Evolutionary conservation across 192 early-diverging fungal species (phyloP).

Genomic region (Coemansia sp.): DNA sequence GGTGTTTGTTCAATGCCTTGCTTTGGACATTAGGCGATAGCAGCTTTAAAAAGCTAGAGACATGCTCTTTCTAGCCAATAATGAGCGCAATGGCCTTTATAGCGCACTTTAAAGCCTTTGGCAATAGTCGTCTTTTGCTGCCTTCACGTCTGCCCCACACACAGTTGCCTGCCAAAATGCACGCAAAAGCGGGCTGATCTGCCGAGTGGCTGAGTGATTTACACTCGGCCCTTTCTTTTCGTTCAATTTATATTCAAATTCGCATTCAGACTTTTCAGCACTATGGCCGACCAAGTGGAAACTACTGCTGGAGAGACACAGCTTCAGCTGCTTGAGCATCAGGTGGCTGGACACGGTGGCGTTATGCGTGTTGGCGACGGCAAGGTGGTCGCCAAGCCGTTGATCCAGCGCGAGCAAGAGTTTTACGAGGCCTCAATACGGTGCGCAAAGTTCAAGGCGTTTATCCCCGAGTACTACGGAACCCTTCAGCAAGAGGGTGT

Average conservation of each 20-base stretch:
- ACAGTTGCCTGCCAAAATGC: not conserved
- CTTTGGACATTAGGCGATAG: not conserved
- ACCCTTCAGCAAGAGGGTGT: slow-evolving; percentile 27
- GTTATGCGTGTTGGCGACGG: slow-evolving; percentile 60
- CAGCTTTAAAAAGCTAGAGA: not conserved
- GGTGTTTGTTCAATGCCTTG: not conserved
- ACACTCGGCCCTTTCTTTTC: slow-evolving; percentile 12
- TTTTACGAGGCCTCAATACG: slow-evolving; percentile 67
- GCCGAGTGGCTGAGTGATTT: not conserved
- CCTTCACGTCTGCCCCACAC: not conserved
- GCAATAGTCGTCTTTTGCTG: not conserved
- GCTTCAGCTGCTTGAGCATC: slow-evolving; percentile 55
- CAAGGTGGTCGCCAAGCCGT: slow-evolving; percentile 72
- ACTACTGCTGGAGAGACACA: not conserved
- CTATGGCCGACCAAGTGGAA: not conserved
- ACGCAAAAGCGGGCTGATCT: not conserved
- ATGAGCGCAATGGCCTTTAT: not conserved
- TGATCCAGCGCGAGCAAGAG: slow-evolving; percentile 57
- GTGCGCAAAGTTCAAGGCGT: slow-evolving; percentile 55
- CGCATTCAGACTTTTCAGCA: not conserved
- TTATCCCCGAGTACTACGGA: slow-evolving; percentile 71
- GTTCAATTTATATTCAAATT: slow-evolving; percentile 4
- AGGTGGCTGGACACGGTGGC: slow-evolving; percentile 80
- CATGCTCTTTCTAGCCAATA: not conserved
- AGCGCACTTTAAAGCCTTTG: not conserved